Base-by-base conservation (phyloP, 1,139 yeast species). In the Fermentozyma sake region DNA sequence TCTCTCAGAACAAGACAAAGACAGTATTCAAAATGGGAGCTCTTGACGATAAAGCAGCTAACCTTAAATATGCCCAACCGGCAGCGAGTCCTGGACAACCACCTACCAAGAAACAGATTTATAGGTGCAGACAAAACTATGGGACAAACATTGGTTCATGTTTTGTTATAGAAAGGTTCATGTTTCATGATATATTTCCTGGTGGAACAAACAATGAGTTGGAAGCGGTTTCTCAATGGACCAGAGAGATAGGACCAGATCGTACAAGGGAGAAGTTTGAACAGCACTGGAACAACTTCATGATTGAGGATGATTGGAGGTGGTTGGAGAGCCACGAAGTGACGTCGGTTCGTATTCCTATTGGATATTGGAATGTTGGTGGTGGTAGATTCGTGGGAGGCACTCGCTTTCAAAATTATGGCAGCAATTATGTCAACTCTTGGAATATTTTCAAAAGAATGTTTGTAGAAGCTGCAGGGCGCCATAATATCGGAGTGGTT, bases 91-190 rank as follows among this genome's bases (percentile, higher is more conserved):
- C 57, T 4, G 62, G 62, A 19, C 32, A 50, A 23, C 40, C 46
- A 4, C 79, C 83, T 1, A 47, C 68, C 12, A 53, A 55, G 32
- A 61, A 61, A 26, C 74, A 79, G 29, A 72, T 86, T 16, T 78
- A 69, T 48, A 84, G 76, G 43, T 61, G 70, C 25, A 65, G 97
- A 33, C 65, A 61, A 38, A 85, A 85, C 47, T 76, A 72, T 46
- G 98, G 97, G 8, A 95, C 85, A 19, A 89, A 89, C 50, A 56
- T 91, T 23, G 97, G 98, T 1, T 74, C 91, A 0, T 60, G 85
- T 44, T 89, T 89, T 50, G 80, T 87, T 2, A 67, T 78, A 30
- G 98, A 91, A 48, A 77, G 76, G 42, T 81, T 80, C 68, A 79
- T 87, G 26, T 82, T 58, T 51, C 79, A 70, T 33, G 60, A 61